Conservation (phyloP, 2,329 filamentous ascomycete genomes). For the Cryphonectria naterciae region DNA sequence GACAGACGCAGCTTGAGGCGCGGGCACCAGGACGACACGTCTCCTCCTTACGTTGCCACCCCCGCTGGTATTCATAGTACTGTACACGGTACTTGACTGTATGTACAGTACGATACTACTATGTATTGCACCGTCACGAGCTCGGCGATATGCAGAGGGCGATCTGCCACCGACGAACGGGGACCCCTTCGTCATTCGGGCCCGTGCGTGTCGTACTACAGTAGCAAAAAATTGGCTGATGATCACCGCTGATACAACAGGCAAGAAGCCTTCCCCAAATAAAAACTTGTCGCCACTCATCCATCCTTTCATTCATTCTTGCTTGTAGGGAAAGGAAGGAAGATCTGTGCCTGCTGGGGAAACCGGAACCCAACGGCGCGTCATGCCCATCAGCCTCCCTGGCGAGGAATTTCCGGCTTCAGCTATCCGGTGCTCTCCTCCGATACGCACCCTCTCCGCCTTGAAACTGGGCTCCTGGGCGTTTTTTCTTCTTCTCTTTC, state of each 20-base stretch:
- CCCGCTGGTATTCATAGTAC: not conserved
- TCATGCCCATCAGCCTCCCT: slow-evolving; percentile 13
- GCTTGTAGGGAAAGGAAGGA: not conserved
- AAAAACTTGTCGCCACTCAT: not conserved
- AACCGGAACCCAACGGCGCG: slow-evolving; percentile 1
- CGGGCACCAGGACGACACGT: slow-evolving; percentile 2
- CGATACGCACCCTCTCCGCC: not conserved
- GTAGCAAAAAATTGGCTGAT: not conserved
- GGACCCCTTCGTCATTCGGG: not conserved
- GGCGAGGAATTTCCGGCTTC: slow-evolving; percentile 11
- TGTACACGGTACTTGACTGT: not conserved
- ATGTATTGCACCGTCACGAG: not conserved
- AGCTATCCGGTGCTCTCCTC: slow-evolving; percentile 7
- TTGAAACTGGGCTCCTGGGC: not conserved
- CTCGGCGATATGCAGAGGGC: slow-evolving; percentile 1
- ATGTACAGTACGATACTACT: too few species aligned
- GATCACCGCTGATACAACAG: not conserved
- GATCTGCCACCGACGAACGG: not conserved
- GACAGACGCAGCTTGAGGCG: not conserved
- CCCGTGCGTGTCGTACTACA: not conserved
- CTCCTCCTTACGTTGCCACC: not conserved
- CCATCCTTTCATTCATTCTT: not conserved
- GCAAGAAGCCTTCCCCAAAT: not conserved
- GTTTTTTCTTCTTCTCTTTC: not conserved
- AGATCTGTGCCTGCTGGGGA: not conserved